Base-by-base conservation (phyloP, 805 yeast genomes). In the Limtongozyma cylindracea region DNA sequence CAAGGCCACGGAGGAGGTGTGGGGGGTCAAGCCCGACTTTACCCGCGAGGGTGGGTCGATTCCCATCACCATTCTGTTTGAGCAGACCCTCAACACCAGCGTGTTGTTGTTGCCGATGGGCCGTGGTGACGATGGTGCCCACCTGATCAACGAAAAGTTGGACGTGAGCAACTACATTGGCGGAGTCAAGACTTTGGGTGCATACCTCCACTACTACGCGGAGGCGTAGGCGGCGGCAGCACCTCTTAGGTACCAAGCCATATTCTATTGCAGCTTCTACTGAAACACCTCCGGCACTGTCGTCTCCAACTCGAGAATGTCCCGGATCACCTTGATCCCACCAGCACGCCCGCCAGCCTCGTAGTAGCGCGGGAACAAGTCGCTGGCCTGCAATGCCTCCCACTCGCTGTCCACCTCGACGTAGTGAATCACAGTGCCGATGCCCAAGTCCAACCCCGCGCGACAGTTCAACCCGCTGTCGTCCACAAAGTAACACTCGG, bases 1-100 rank as follows among this genome's bases (percentile, higher is more conserved):
- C 24, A 65, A 70, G 44, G 98, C 98, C 26, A 88, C 98, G 20
- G 70, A 80, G 45, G 68, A 69, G 23, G 98, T 88, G 16, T 88
- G 93, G 82, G 71, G 76, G 31, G 65, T 84, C 21, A 91, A 77
- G 30, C 98, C 98, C 17, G 98, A 88, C 48, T 64, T 77, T 42
- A 91, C 96, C 19, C 70, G 99, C 55, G 99, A 88, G 53, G 99
- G 99, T 38, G 99, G 99, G 18, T 82, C 95, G 4, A 88, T 88
- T 40, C 99, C 99, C 31, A 82, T 88, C 44, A 84, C 99, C 12
- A 49, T 88, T 33, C 72, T 93, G 17, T 88, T 88, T 49, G 94
- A 88, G 54, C 59, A 80, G 37, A 68, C 66, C 41, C 60, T 88
- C 38, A 68, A 74, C 35, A 74, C 91, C 12, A 69, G 69, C 30